Evolutionary conservation across 2,329 filamentous ascomycete species (phyloP), one percentile per base, ranked within the genome.

Genomic region (Colletotrichum destructivum): DNA sequence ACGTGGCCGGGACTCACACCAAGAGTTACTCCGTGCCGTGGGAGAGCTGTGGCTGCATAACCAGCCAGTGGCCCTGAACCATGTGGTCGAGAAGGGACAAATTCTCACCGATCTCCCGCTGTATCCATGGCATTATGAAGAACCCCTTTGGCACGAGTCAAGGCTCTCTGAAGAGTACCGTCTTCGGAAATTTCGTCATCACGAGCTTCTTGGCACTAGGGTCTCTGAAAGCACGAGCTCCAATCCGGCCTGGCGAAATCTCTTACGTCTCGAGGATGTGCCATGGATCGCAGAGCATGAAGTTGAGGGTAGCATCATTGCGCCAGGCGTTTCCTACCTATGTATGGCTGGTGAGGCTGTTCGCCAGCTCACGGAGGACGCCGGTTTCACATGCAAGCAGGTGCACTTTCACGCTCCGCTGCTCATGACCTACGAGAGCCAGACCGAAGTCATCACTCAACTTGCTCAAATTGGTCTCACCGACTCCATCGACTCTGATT

Each of bases 1-100:
- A 13, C 70, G 75, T 23, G 57, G 62, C 8, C 44, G 72, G 31
- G 51, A 69, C 13, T 31, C 51, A 11, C 23, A 59, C 2, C 63
- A 70, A 9, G 52, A 61, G 3, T 7, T 75, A 6, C 64, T 75
- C 2, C 31, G 49, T n/a, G 51, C 68, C 9, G 47, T 69, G 11
- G 75, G 75, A 21, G 47, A 69, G 59, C 57, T 76, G 26, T 70
- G 60, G 59, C 31, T 62, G 44, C 40, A 60, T 54, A 66, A 47
- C 9, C 35, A 69, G 12, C 54, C 55, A 9, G 54, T 71, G n/a
- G 12, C 31, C 6, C 8, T 77, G 7, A 35, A 74, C 51, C 54
- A 61, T 31, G 12, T 21, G 21, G 56, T 42, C 38, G 71, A 21
- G 8, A 6, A 63, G 23, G 66, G 51, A 18, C 15, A 63, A 4